Conservation (phyloP, 1,284 basidiomycete genomes). For the Tylopilus orsonianus region DNA sequence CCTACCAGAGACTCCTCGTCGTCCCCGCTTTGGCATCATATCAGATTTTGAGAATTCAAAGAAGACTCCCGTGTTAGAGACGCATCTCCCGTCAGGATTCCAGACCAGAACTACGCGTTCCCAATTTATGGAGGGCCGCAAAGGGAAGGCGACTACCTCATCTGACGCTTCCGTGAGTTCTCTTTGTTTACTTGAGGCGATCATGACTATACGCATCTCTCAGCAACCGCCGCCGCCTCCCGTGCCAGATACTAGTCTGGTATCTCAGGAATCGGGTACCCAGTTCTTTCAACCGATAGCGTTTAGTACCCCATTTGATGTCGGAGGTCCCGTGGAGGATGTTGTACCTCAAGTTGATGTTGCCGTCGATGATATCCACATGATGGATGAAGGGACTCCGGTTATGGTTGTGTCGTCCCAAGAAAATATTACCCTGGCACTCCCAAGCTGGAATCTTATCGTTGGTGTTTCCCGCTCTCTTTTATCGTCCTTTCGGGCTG, state of each 20-base stretch:
- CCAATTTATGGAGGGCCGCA: slow-evolving; percentile 16
- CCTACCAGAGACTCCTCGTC: slow-evolving; percentile 40
- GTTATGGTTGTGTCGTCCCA: slow-evolving; percentile 11
- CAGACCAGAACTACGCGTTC: slow-evolving; percentile 22
- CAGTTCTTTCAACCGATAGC: slow-evolving; percentile 12
- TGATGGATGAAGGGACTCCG: slow-evolving; percentile 21
- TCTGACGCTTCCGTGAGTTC: slow-evolving; percentile 15
- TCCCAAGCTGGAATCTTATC: slow-evolving; percentile 53
- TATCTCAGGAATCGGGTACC: slow-evolving; percentile 2
- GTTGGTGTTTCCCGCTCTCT: slow-evolving; percentile 37
- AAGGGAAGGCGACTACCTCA: slow-evolving; percentile 21
- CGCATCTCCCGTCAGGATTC: slow-evolving; percentile 22
- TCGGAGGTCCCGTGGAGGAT: slow-evolving; percentile 13
- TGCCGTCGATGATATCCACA: slow-evolving; percentile 22
- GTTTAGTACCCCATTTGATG: slow-evolving; percentile 17
- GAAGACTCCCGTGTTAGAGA: slow-evolving; percentile 12
- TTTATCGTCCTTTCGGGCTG: slow-evolving; percentile 5
- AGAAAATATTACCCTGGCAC: slow-evolving; percentile 38
- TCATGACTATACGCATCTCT: not conserved
- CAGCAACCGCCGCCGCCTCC: slow-evolving; percentile 9
- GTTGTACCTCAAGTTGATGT: slow-evolving; percentile 15
- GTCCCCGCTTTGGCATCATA: slow-evolving; percentile 33
- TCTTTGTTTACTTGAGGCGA: not conserved
- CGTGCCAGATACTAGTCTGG: slow-evolving; percentile 6
- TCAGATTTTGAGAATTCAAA: slow-evolving; percentile 23